These are phyloP conservation scores for Globisporangium polare DNA, from an alignment of 352 stramenopile species.

Conservation along the genomic window DNA sequence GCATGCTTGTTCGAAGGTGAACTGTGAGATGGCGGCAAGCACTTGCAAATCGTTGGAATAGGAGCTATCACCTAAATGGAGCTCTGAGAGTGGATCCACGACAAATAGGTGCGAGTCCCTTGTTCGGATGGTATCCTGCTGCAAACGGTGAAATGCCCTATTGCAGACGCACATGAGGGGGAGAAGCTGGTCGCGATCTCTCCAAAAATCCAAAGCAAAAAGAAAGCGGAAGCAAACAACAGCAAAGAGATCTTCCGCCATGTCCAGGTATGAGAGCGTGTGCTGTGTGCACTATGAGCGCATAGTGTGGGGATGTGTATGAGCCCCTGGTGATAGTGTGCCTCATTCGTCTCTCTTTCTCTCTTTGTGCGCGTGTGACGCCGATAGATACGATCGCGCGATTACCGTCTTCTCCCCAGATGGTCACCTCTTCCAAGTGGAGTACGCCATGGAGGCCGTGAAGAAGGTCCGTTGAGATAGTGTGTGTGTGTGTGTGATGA, in stretches of 20 bases:
- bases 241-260: slow-evolving; percentile 17
- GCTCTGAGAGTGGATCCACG: too few relatives aligned
- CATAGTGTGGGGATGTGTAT: not conserved
- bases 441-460: slow-evolving; percentile 99
- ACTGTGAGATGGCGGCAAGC: too few relatives aligned
- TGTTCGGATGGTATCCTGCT: too few relatives aligned
- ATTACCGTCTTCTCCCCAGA: slow-evolving; percentile 99
- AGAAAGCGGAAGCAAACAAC: slow-evolving; percentile 4
- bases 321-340: not conserved
- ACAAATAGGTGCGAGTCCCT: too few relatives aligned
- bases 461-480: slow-evolving; percentile 72
- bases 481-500: too few relatives aligned
- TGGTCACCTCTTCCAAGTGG: slow-evolving; percentile 99
- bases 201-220: not conserved
- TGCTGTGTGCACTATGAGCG: not conserved
- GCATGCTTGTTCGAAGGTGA: slow-evolving; percentile 44
- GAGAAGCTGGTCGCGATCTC: too few relatives aligned
- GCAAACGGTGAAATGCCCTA: too few relatives aligned
- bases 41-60: too few relatives aligned
- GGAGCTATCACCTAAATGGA: too few relatives aligned
- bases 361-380: not conserved
- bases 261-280: slow-evolving; percentile 33
- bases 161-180: too few relatives aligned
- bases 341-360: not conserved
- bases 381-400: slow-evolving; percentile 95